Percentiles rank a stretch among this genome's conserved stretches.
phyloP scores from a whole-genome alignment of 805 yeast species.

The Nakazawaea wyomingensis region DNA sequence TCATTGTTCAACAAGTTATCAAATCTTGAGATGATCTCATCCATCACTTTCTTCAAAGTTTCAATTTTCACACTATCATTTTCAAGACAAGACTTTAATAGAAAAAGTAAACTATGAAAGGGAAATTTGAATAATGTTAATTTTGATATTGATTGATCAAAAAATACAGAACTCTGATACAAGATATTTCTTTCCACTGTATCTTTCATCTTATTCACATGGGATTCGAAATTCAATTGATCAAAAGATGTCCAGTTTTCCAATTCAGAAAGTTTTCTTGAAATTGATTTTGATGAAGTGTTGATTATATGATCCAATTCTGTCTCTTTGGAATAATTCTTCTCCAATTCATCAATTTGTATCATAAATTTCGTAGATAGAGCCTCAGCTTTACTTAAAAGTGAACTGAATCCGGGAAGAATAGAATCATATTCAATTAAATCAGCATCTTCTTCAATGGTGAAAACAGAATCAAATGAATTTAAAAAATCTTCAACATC shows the following conservation, averaged over 20 bases:
- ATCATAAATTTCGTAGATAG: slow-evolving; percentile 29
- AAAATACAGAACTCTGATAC: slow-evolving; percentile 48
- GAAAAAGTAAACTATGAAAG: slow-evolving; percentile 15
- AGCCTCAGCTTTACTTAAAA: slow-evolving; percentile 25
- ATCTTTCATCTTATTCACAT: slow-evolving; percentile 39
- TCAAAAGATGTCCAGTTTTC: slow-evolving; percentile 53
- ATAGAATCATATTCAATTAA: slow-evolving; percentile 16
- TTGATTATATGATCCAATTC: slow-evolving; percentile 49
- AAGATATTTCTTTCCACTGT: slow-evolving; percentile 49
- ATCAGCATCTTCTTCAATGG: slow-evolving; percentile 17
- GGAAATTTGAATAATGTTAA: slow-evolving; percentile 15
- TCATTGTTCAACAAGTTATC: slow-evolving; percentile 7
- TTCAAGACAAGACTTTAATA: slow-evolving; percentile 16
- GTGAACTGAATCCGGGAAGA: slow-evolving; percentile 18
- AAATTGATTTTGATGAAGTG: slow-evolving; percentile 39
- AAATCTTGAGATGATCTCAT: background rate
- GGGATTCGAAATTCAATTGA: slow-evolving; percentile 34
- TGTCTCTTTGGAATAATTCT: slow-evolving; percentile 38
- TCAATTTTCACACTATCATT: slow-evolving; percentile 8
- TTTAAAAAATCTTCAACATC: slow-evolving; percentile 28
- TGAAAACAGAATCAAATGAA: slow-evolving; percentile 25
- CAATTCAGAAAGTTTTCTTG: slow-evolving; percentile 43
- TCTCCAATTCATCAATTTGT: slow-evolving; percentile 50
- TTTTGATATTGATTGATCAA: slow-evolving; percentile 40
- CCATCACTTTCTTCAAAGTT: slow-evolving; percentile 8